Evolutionary conservation across 2,329 filamentous ascomycete species (phyloP).

Genomic region (Exserohilum rostratum): DNA sequence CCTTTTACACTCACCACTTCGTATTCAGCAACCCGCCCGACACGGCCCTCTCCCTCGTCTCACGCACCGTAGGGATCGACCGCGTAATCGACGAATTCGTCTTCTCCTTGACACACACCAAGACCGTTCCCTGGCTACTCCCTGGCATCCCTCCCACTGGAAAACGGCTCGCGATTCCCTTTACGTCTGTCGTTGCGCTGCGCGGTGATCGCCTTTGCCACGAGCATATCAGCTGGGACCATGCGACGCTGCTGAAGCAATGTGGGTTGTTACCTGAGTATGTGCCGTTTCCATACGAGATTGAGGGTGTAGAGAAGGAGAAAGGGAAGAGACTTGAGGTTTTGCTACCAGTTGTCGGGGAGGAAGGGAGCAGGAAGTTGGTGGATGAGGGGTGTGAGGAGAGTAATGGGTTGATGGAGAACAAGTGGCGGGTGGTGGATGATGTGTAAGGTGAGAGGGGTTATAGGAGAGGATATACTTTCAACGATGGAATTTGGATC

Average conservation of each 20-base stretch:
- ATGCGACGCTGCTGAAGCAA: slow-evolving; percentile 66
- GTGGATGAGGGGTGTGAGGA: slow-evolving; percentile 55
- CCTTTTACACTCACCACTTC: slow-evolving; percentile 76
- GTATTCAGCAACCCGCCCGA: slow-evolving; percentile 75
- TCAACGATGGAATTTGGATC: too few relatives aligned
- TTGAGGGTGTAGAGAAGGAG: slow-evolving; percentile 39
- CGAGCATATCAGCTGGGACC: slow-evolving; percentile 75
- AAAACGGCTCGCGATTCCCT: slow-evolving; percentile 60
- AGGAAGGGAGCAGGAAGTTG: slow-evolving; percentile 60
- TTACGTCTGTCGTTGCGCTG: slow-evolving; percentile 70
- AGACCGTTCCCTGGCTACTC: slow-evolving; percentile 43
- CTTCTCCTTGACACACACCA: slow-evolving; percentile 44
- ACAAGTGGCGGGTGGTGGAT: slow-evolving; percentile 36
- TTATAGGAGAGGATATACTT: too few relatives aligned
- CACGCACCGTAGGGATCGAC: slow-evolving; percentile 73
- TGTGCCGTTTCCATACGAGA: slow-evolving; percentile 61
- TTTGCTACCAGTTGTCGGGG: slow-evolving; percentile 64
- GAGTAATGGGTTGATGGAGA: slow-evolving; percentile 64
- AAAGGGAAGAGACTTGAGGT: slow-evolving; percentile 61
- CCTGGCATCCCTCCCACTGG: slow-evolving; percentile 44
- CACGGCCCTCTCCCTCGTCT: slow-evolving; percentile 70
- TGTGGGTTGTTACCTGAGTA: slow-evolving; percentile 69
- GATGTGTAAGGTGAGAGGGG: too few relatives aligned
- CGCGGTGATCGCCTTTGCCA: slow-evolving; percentile 72
- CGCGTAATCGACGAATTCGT: slow-evolving; percentile 59